Percentiles rank a stretch among this genome's conserved stretches.
Conservation (phyloP, 805 yeast genomes). For the Hanseniaspora pseudoguilliermondii region DNA sequence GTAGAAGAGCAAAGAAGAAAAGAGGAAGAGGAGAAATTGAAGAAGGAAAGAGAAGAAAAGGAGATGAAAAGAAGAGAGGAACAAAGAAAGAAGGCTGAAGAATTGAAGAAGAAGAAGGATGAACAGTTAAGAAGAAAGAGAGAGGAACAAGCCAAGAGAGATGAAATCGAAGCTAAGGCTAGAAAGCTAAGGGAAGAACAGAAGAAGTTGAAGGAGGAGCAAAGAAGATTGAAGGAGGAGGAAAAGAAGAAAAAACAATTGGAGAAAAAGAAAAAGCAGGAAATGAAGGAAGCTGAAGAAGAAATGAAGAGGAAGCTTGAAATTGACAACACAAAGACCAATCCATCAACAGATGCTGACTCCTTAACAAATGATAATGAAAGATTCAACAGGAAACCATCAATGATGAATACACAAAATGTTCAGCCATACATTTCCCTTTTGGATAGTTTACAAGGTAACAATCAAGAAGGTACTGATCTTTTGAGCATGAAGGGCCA, state of each 20-base stretch:
- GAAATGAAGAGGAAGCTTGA: constrained; percentile 25
- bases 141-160: constrained; percentile 32
- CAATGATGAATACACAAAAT: background rate
- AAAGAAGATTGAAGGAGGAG: constrained; percentile 23
- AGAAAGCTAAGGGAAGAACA: constrained; percentile 29
- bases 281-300: constrained; percentile 27
- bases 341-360: background rate
- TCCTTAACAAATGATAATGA: background rate
- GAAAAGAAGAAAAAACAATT: constrained; percentile 30
- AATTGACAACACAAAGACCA: background rate
- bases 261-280: constrained; percentile 29
- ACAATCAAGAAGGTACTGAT: background rate
- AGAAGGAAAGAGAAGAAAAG: constrained; percentile 60
- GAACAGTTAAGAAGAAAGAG: constrained; percentile 31
- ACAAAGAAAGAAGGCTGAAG: constrained; percentile 29
- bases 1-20: constrained; percentile 40
- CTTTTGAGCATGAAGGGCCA: background rate
- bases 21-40: constrained; percentile 30
- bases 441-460: background rate
- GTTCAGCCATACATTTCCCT: constrained; percentile 7
- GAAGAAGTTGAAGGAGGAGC: constrained; percentile 23
- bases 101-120: constrained; percentile 28
- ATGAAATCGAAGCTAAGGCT: constrained; percentile 26
- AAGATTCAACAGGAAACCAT: background rate
- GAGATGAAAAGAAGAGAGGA: constrained; percentile 35